A percentile compares a stretch with the other conserved stretches of the same genome.
phyloP scores from a whole-genome alignment of 345 rosid species.

The Eucalyptus virginea region DNA sequence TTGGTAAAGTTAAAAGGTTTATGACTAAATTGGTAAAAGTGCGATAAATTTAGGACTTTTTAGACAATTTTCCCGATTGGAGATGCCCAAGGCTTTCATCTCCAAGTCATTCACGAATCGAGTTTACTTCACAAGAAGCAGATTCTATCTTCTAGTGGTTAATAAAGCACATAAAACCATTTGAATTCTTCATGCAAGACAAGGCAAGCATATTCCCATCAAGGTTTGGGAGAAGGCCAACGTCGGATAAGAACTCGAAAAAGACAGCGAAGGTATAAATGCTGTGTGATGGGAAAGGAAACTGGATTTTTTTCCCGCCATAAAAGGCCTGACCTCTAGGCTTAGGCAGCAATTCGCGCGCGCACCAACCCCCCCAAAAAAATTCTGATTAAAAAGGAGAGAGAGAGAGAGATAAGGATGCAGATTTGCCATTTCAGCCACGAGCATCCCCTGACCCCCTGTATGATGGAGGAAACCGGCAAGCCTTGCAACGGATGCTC shows the following conservation, averaged over 20 bases:
- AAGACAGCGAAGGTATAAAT: neutral
- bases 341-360: neutral
- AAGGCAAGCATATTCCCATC: neutral
- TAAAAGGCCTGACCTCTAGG: too few species aligned
- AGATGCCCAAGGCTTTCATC: neutral
- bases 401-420: neutral
- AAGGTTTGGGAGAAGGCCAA: neutral
- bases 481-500: conserved; percentile 1
- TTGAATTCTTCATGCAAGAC: neutral
- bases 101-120: neutral
- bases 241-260: neutral
- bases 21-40: too few species aligned
- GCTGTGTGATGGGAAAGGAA: neutral
- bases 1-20: too few species aligned
- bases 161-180: neutral
- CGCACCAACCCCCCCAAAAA: too few species aligned
- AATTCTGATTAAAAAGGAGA: too few species aligned
- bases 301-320: neutral
- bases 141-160: neutral
- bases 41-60: too few species aligned
- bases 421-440: neutral
- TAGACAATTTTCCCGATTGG: too few species aligned
- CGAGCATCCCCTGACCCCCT: neutral
- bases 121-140: neutral
- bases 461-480: neutral